phyloP scores from a whole-genome alignment of 768 basidiomycete species.

The Termitomyces titanicus region DNA sequence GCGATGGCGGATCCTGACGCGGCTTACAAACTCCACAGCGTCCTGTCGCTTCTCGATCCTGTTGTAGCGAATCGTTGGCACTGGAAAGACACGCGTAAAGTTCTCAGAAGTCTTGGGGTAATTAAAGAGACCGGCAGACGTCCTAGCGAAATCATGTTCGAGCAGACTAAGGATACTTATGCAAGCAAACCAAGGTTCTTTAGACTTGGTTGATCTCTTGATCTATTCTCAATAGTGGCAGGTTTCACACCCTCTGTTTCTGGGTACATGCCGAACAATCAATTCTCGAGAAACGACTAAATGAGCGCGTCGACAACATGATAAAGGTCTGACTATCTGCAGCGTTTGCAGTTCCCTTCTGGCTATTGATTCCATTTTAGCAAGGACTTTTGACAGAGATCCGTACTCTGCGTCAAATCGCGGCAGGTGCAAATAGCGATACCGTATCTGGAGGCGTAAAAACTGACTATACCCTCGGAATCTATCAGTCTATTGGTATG shows the following conservation, averaged over 20 bases:
- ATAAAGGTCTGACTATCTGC: slow-evolving; percentile 53
- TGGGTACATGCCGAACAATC: slow-evolving; percentile 83
- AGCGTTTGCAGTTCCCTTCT: not conserved
- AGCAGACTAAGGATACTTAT: slow-evolving; percentile 46
- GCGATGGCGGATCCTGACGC: slow-evolving; percentile 51
- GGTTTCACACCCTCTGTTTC: slow-evolving; percentile 83
- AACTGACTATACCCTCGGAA: slow-evolving; percentile 74
- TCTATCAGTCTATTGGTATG: slow-evolving; percentile 91
- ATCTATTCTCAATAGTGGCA: slow-evolving; percentile 25
- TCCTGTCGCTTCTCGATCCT: slow-evolving; percentile 71
- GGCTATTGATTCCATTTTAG: slow-evolving; percentile 30
- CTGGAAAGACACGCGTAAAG: slow-evolving; percentile 92
- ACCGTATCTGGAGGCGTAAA: slow-evolving; percentile 1
- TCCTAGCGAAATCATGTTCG: slow-evolving; percentile 64
- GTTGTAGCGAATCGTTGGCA: slow-evolving; percentile 84
- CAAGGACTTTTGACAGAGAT: slow-evolving; percentile 83
- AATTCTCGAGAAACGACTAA: slow-evolving; percentile 61
- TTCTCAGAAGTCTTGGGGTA: slow-evolving; percentile 73
- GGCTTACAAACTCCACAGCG: slow-evolving; percentile 60
- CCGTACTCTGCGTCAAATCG: slow-evolving; percentile 41
- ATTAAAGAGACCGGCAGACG: slow-evolving; percentile 65
- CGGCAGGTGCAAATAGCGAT: slow-evolving; percentile 8
- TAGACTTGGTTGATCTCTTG: not conserved
- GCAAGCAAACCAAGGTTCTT: slow-evolving; percentile 49
- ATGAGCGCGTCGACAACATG: slow-evolving; percentile 87